A percentile compares a stretch with the other conserved stretches of the same genome.
Evolutionary conservation across 1,284 basidiomycete genomes (phyloP).

Genomic region (Coniophora puteana): DNA sequence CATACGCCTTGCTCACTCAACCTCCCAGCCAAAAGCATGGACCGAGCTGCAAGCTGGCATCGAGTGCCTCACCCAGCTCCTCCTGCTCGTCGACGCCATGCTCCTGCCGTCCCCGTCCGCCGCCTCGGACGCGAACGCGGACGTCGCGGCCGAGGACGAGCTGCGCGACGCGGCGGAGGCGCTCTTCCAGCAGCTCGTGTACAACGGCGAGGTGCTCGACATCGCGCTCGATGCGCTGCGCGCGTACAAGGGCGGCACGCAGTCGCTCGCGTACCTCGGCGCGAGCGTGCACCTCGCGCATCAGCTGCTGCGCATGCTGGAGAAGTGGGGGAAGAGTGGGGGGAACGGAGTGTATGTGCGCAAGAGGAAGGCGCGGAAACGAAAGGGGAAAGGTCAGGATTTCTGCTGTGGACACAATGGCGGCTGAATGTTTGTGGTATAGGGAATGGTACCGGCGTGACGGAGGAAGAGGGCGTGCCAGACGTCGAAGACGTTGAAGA

Average conservation of each 20-base stretch:
- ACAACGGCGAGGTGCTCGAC: conserved; percentile 90
- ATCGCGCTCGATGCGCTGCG: conserved; percentile 75
- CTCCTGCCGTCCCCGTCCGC: conserved; percentile 37
- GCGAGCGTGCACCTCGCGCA: conserved; percentile 81
- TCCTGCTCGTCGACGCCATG: conserved; percentile 78
- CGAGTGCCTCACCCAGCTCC: conserved; percentile 86
- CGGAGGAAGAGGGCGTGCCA: conserved; percentile 56
- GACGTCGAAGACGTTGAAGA: conserved; percentile 67
- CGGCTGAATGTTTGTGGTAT: conserved; percentile 10
- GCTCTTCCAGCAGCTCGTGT: conserved; percentile 86
- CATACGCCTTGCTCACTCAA: conserved; percentile 34
- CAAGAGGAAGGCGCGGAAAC: conserved; percentile 58
- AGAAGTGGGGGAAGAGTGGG: conserved; percentile 77
- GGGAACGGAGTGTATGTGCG: conserved; percentile 69
- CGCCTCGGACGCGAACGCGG: conserved; percentile 28
- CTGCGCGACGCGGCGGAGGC: conserved; percentile 74
- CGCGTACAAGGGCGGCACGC: conserved; percentile 72
- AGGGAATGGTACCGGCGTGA: conserved; percentile 29
- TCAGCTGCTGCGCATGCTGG: conserved; percentile 80
- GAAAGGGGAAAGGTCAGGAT: conserved; percentile 38
- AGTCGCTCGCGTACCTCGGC: conserved; percentile 75
- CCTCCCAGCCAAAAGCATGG: conserved; percentile 85
- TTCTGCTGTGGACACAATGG: conserved; percentile 12
- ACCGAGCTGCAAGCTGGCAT: conserved; percentile 93
- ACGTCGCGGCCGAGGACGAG: conserved; percentile 31